Conservation (phyloP, 306 rosid genomes). For the Herpetospermum pedunculosum region DNA sequence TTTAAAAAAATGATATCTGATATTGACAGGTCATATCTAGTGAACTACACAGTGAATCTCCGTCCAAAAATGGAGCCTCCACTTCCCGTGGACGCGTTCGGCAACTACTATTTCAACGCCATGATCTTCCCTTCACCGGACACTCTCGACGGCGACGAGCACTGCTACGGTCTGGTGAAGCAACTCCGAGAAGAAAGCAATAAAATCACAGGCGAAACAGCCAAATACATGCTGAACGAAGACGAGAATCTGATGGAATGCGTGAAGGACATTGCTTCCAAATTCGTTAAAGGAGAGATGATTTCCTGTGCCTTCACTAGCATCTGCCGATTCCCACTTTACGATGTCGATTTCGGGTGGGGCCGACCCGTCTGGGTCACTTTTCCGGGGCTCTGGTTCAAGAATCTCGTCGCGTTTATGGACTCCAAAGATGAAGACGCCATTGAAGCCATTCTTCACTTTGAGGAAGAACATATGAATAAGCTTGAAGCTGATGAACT, state of each 20-base stretch:
- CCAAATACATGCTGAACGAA: conserved; percentile 12
- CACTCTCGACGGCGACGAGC: background rate
- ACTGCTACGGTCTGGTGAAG: background rate
- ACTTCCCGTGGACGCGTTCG: conserved; percentile 9
- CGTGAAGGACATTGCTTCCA: conserved; percentile 6
- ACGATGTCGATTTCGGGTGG: conserved; percentile 51
- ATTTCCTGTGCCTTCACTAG: conserved; percentile 28
- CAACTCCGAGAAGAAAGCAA: conserved; percentile 8
- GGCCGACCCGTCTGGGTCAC: conserved; percentile 47
- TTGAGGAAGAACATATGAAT: conserved; percentile 36
- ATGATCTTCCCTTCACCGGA: background rate
- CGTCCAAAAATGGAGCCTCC: conserved; percentile 15
- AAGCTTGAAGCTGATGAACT: conserved; percentile 6
- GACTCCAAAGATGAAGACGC: conserved; percentile 33
- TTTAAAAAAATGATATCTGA: no score
- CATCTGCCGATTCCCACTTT: conserved; percentile 38
- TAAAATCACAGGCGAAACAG: conserved; percentile 20
- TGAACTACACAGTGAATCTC: conserved; percentile 4
- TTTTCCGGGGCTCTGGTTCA: conserved; percentile 22
- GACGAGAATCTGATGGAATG: conserved; percentile 10
- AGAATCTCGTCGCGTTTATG: conserved; percentile 31
- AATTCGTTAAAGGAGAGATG: conserved; percentile 20
- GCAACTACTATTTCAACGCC: conserved; percentile 11
- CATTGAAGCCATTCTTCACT: conserved; percentile 35
- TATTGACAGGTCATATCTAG: background rate